Base-by-base conservation (phyloP, 2,329 filamentous ascomycete genomes). In the Fusarium sp. region DNA sequence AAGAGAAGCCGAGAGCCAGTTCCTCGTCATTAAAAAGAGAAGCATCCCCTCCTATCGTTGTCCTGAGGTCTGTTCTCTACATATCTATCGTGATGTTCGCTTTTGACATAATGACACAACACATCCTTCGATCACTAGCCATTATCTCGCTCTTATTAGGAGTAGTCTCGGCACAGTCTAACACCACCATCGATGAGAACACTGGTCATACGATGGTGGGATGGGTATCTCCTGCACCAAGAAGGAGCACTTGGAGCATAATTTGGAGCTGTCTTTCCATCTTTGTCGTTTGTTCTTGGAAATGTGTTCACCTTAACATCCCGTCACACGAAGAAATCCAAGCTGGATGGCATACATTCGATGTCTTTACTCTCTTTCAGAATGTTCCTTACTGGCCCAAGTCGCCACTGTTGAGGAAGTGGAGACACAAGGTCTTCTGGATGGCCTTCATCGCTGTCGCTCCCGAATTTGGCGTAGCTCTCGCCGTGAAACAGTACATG, bases 341-440 rank as follows among this genome's bases (percentile, higher is more conserved):
- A 15, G 51, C 40, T 0, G 31, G 28, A 28, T 54, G 51, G 51
- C 31, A 54, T 6, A 48, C n/a, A n/a, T n/a, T n/a, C n/a, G n/a
- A n/a, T n/a, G n/a, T n/a, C n/a, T n/a, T n/a, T n/a, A n/a, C n/a
- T n/a, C n/a, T n/a, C n/a, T n/a, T n/a, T n/a, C n/a, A n/a, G n/a
- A n/a, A n/a, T n/a, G 0, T 48, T 0, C 26, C 31, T 0, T 1
- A 48, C 5, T 54, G 42, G 51, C 51, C 51, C 0, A 54, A 22
- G 6, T 5, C 4, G 0, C 20, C 51, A 0, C 1, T 54, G 0
- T 9, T 31, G 0, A 17, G 22, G 0, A 54, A 54, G 14, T 48
- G 51, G 51, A 9, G 14, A 4, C 51, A 31, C 2, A 48, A 28
- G 8, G 5, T 38, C 1, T 0, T 15, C 2, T 48, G 40, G 40